phyloP scores from a whole-genome alignment of 2,329 filamentous ascomycete genomes.

The Aspergillus tanneri region DNA sequence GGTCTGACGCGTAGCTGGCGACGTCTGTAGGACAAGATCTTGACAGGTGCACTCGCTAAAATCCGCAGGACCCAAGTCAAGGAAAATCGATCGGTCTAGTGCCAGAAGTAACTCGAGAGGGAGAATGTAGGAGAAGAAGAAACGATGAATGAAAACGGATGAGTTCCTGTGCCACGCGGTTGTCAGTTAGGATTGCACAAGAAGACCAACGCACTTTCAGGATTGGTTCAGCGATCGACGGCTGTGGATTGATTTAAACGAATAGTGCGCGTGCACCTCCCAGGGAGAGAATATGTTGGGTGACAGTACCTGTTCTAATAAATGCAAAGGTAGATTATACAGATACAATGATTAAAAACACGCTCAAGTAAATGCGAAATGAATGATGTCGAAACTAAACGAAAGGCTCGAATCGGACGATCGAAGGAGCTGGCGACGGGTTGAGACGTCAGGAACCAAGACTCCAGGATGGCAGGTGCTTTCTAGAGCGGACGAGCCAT shows the following conservation, averaged over 20 bases:
- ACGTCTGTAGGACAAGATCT: constrained; percentile 17
- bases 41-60: constrained; percentile 11
- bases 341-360: constrained; percentile 33
- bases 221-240: constrained; percentile 15
- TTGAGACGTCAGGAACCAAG: constrained; percentile 28
- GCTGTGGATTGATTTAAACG: constrained; percentile 1
- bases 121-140: constrained; percentile 18
- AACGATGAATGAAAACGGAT: constrained; percentile 16
- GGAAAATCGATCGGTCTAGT: constrained; percentile 12
- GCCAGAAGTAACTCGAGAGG: constrained; percentile 20
- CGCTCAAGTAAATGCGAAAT: constrained; percentile 22
- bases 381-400: constrained; percentile 26
- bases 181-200: constrained; percentile 28
- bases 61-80: constrained; percentile 9
- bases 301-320: constrained; percentile 33
- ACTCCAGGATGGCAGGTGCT: constrained; percentile 27
- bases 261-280: constrained; percentile 6
- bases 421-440: constrained; percentile 28
- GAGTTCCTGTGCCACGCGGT: constrained; percentile 23
- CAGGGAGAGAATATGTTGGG: constrained; percentile 9
- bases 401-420: constrained; percentile 29
- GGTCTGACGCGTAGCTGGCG: constrained; percentile 24
- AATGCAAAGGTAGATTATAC: constrained; percentile 30
- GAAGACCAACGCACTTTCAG: constrained; percentile 13
- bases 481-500: constrained; percentile 34